phyloP scores from a whole-genome alignment of 2,329 filamentous ascomycete species.

The Allantophomopsis lycopodina region DNA sequence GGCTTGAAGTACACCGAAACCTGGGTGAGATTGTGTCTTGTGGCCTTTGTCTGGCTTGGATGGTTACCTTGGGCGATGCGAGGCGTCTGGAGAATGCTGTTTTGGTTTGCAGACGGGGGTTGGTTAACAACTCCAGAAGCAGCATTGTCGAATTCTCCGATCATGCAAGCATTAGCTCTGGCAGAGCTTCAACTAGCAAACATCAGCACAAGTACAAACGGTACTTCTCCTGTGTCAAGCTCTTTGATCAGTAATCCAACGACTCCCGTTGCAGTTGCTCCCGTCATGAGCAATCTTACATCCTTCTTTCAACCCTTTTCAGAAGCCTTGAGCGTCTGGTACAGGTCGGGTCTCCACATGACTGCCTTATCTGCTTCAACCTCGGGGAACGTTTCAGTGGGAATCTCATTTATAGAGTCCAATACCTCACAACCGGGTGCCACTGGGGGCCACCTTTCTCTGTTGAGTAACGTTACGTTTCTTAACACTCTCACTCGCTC shows the following conservation, averaged over 20 bases:
- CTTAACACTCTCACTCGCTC: slow-evolving; percentile 53
- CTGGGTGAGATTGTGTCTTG: slow-evolving; percentile 67
- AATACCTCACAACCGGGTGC: background rate
- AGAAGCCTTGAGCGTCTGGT: slow-evolving; percentile 12
- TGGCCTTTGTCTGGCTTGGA: slow-evolving; percentile 76
- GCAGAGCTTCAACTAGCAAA: slow-evolving; percentile 11
- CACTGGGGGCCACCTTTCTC: slow-evolving; percentile 20
- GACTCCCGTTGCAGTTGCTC: slow-evolving; percentile 22
- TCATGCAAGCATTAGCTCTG: slow-evolving; percentile 9
- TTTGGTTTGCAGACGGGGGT: slow-evolving; percentile 46
- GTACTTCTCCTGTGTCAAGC: slow-evolving; percentile 13
- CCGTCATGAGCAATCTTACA: slow-evolving; percentile 21
- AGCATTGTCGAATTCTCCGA: slow-evolving; percentile 5
- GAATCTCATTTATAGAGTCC: background rate
- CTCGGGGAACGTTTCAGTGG: background rate
- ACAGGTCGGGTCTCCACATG: slow-evolving; percentile 10
- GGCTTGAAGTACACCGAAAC: slow-evolving; percentile 56
- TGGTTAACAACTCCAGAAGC: slow-evolving; percentile 11
- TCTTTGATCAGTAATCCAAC: slow-evolving; percentile 18
- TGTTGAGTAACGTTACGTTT: slow-evolving; percentile 43
- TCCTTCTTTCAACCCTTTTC: slow-evolving; percentile 12
- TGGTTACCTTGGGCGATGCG: slow-evolving; percentile 85
- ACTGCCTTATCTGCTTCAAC: slow-evolving; percentile 2
- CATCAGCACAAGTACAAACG: slow-evolving; percentile 9
- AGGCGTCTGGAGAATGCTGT: slow-evolving; percentile 82